Evolutionary conservation across 805 yeast species (phyloP), one percentile per base, ranked within the genome.

Genomic region (Candida quercuum): DNA sequence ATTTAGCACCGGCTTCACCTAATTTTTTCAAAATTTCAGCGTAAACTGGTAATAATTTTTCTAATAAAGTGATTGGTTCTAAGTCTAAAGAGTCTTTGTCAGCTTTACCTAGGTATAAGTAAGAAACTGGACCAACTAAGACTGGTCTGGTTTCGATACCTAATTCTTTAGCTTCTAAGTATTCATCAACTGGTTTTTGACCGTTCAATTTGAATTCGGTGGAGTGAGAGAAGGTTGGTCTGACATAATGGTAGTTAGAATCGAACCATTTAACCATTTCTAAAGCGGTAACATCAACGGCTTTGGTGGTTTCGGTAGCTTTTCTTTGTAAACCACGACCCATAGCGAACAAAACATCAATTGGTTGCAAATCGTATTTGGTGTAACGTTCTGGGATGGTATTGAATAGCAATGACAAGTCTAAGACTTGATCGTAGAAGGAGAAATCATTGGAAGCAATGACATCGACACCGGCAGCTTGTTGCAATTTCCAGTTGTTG

Each of bases 201-300:
- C 96, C 95, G 69, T 83, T 87, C 68, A 93, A 84, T 76, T 93
- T 89, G 86, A 93, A 93, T 61, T 81, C 81, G 49, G 97, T 91
- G 54, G 87, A 76, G 76, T 88, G 81, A 40, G 96, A 85, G 77
- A 93, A 89, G 54, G 99, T 93, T 69, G 99, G 99, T 78, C 99
- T 86, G 61, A 93, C 98, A 69, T 93, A 93, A 72, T 93, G 99
- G 86, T 93, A 93, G 87, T 93, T 93, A 51, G 97, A 86, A 72
- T 93, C 99, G 59, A 93, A 93, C 99, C 99, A 93, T 78, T 93
- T 93, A 57, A 93, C 99, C 99, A 93, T 93, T 79, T 93, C 95
- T 65, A 87, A 78, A 58, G 99, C 99, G 48, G 98, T 91, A 46
- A 93, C 99, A 69, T 93, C 99, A 56, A 93, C 96, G 54, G 95